Percentiles rank a stretch among this genome's conserved stretches.
These are phyloP conservation scores for Parastagonospora avenae DNA, from an alignment of 2,329 filamentous ascomycete genomes.

Conservation along the genomic window DNA sequence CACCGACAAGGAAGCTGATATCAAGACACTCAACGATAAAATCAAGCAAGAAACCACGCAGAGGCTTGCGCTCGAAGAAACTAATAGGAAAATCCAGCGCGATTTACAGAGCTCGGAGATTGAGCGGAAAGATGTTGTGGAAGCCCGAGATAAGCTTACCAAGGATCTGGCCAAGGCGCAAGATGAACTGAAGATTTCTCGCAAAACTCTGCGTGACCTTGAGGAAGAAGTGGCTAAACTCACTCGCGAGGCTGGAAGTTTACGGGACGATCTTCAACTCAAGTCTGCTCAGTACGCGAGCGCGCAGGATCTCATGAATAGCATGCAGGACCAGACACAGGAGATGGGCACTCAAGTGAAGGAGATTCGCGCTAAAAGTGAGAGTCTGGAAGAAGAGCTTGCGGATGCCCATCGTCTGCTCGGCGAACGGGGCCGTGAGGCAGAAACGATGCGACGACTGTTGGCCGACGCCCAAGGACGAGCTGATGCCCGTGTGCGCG, in stretches of 20 bases:
- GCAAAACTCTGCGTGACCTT: slow-evolving; percentile 68
- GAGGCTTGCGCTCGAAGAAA: slow-evolving; percentile 77
- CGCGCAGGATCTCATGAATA: slow-evolving; percentile 82
- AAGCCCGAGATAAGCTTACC: slow-evolving; percentile 71
- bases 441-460: slow-evolving; percentile 90
- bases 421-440: slow-evolving; percentile 85
- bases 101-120: slow-evolving; percentile 79
- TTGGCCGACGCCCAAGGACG: slow-evolving; percentile 84
- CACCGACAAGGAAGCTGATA: slow-evolving; percentile 76
- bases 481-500: slow-evolving; percentile 79
- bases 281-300: slow-evolving; percentile 85
- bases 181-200: slow-evolving; percentile 67
- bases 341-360: slow-evolving; percentile 92
- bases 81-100: slow-evolving; percentile 72
- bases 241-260: slow-evolving; percentile 67
- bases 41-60: slow-evolving; percentile 74
- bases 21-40: slow-evolving; percentile 78
- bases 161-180: slow-evolving; percentile 74
- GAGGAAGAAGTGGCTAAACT: slow-evolving; percentile 75
- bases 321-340: slow-evolving; percentile 89
- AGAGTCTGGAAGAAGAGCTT: slow-evolving; percentile 90
- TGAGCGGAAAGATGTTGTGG: slow-evolving; percentile 77
- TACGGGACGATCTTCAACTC: slow-evolving; percentile 81
- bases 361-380: slow-evolving; percentile 79
- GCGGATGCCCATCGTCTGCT: slow-evolving; percentile 85